phyloP scores from a whole-genome alignment of 345 rosid species.

The Populus nigra region DNA sequence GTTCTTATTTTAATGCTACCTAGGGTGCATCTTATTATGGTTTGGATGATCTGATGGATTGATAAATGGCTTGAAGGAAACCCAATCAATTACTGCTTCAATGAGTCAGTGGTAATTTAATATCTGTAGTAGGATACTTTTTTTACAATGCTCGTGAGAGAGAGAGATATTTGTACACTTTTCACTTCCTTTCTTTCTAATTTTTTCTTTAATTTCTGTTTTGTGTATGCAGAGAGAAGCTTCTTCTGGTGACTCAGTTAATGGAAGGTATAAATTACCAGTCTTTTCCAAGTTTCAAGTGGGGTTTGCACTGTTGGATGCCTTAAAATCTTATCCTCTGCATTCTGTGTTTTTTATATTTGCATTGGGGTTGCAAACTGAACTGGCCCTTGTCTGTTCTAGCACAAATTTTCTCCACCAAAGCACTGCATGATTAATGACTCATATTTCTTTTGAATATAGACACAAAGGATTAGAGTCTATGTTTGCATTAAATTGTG shows the following conservation, averaged over 20 bases:
- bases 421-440: not conserved
- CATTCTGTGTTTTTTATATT: not conserved
- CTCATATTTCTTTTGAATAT: not conserved
- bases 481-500: not conserved
- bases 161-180: not conserved
- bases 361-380: not conserved
- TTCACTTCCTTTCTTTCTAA: not conserved
- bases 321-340: slow-evolving; percentile 2
- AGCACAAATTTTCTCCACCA: not conserved
- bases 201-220: not conserved
- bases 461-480: not conserved
- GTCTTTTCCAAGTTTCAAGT: slow-evolving; percentile 5
- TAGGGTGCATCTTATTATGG: slow-evolving; percentile 16
- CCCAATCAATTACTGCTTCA: not conserved
- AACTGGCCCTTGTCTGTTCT: not conserved
- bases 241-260: slow-evolving; percentile 23
- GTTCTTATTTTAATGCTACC: slow-evolving; percentile 9
- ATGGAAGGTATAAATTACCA: slow-evolving; percentile 36
- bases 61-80: not conserved
- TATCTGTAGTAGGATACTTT: slow-evolving; percentile 3
- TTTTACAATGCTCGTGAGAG: slow-evolving; percentile 1
- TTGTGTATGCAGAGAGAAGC: slow-evolving; percentile 33
- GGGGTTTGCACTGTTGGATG: not conserved
- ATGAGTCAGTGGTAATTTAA: slow-evolving; percentile 10
- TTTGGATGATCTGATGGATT: slow-evolving; percentile 16